Evolutionary conservation across 2,329 filamentous ascomycete species (phyloP).

Genomic region (Talaromyces sp.): DNA sequence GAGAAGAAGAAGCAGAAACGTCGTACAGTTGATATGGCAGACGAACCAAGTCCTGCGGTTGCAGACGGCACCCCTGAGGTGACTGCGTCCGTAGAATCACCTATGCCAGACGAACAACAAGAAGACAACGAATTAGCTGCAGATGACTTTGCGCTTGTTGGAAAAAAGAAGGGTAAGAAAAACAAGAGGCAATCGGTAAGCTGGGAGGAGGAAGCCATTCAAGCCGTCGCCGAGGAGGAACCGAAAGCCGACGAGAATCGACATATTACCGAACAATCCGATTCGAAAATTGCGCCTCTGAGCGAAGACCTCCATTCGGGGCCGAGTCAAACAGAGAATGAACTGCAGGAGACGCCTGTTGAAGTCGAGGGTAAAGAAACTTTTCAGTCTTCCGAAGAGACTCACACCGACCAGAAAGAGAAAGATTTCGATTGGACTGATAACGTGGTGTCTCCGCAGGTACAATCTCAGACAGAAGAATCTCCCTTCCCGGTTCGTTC

Average conservation of each 20-base stretch:
- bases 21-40: slow-evolving; percentile 21
- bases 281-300: slow-evolving; percentile 14
- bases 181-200: slow-evolving; percentile 38
- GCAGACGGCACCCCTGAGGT: slow-evolving; percentile 16
- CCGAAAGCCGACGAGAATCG: slow-evolving; percentile 11
- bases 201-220: slow-evolving; percentile 22
- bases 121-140: slow-evolving; percentile 15
- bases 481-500: slow-evolving; percentile 32
- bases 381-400: slow-evolving; percentile 40
- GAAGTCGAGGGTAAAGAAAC: slow-evolving; percentile 46
- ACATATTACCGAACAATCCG: slow-evolving; percentile 1
- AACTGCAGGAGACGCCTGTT: slow-evolving; percentile 28
- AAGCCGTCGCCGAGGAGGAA: slow-evolving; percentile 18
- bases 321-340: slow-evolving; percentile 27
- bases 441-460: slow-evolving; percentile 43
- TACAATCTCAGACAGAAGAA: slow-evolving; percentile 37
- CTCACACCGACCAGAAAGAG: slow-evolving; percentile 34
- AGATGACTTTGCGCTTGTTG: slow-evolving; percentile 27
- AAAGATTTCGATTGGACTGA: slow-evolving; percentile 44
- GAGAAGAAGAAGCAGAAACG: slow-evolving; percentile 28
- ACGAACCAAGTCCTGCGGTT: slow-evolving; percentile 17
- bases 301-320: slow-evolving; percentile 22
- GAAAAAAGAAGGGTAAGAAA: slow-evolving; percentile 49
- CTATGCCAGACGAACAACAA: slow-evolving; percentile 19
- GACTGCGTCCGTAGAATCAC: not conserved